These are phyloP conservation scores for Fusarium musae DNA, from an alignment of 2,329 filamentous ascomycete genomes.

Conservation along the genomic window DNA sequence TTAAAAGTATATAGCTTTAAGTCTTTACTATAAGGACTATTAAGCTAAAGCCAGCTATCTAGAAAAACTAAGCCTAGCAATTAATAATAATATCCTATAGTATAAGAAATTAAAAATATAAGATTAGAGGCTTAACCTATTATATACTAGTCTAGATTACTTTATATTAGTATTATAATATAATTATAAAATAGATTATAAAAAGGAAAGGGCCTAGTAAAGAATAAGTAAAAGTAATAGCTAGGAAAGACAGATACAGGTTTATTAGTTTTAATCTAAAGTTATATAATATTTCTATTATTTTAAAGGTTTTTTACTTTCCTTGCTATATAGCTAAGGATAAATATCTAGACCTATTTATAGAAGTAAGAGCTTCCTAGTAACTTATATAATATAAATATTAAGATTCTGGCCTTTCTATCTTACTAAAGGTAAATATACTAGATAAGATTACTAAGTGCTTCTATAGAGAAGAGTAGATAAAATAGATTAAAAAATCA, in stretches of 20 bases:
- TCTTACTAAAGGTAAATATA: background rate
- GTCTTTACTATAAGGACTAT: background rate
- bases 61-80: background rate
- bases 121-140: background rate
- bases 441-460: background rate
- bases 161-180: background rate
- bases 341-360: background rate
- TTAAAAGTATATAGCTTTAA: background rate
- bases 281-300: background rate
- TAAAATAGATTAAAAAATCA: background rate
- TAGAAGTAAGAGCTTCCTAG: background rate
- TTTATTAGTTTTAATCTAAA: background rate
- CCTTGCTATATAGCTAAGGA: background rate
- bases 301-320: background rate
- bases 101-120: background rate
- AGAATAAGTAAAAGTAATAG: slow-evolving; percentile 1
- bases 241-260: background rate
- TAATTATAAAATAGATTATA: background rate
- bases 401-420: background rate
- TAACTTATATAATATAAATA: background rate
- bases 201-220: background rate
- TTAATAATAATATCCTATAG: background rate
- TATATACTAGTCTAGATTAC: background rate
- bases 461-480: background rate
- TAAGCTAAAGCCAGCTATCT: background rate